Conservation (phyloP, 148 eudicot genomes). For the Agrostemma githago region DNA sequence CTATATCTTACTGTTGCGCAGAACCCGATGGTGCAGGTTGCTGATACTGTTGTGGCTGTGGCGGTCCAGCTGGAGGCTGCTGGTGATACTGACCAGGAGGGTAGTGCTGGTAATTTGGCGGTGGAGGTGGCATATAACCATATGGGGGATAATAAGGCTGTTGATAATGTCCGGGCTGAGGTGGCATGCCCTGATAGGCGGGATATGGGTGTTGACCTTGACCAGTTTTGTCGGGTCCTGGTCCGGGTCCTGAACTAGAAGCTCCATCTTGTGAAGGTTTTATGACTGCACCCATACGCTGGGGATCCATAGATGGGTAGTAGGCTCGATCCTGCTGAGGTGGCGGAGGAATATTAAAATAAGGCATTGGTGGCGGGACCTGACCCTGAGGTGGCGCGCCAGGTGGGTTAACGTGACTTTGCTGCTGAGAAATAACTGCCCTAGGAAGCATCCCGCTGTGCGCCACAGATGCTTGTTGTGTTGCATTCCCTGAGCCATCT, state of each 20-base stretch:
- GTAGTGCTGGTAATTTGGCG: constrained; percentile 59
- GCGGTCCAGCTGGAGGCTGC: constrained; percentile 24
- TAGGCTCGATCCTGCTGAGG: constrained; percentile 62
- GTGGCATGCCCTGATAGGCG: constrained; percentile 51
- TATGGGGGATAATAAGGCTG: constrained; percentile 66
- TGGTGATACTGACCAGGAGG: constrained; percentile 43
- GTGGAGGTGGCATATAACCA: constrained; percentile 65
- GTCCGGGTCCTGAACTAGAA: constrained; percentile 45
- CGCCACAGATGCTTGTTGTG: constrained; percentile 55
- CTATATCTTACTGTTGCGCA: constrained; percentile 25
- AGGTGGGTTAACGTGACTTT: constrained; percentile 61
- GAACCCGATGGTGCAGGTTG: constrained; percentile 23
- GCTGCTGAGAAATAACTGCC: constrained; percentile 88
- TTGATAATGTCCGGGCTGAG: constrained; percentile 57
- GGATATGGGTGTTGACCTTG: constrained; percentile 41
- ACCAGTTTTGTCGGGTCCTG: constrained; percentile 44
- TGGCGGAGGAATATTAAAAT: constrained; percentile 72
- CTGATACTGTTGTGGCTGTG: constrained; percentile 25
- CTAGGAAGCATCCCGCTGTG: constrained; percentile 92
- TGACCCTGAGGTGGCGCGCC: constrained; percentile 47
- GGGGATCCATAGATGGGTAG: constrained; percentile 98
- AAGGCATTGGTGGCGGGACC: constrained; percentile 50
- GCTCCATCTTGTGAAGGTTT: constrained; percentile 58
- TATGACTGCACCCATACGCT: constrained; percentile 86
- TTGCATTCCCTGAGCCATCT: constrained; percentile 51